Evolutionary conservation across 1,284 basidiomycete genomes (phyloP), one percentile per base, ranked within the genome.

Genomic region (Tremellales sp.): DNA sequence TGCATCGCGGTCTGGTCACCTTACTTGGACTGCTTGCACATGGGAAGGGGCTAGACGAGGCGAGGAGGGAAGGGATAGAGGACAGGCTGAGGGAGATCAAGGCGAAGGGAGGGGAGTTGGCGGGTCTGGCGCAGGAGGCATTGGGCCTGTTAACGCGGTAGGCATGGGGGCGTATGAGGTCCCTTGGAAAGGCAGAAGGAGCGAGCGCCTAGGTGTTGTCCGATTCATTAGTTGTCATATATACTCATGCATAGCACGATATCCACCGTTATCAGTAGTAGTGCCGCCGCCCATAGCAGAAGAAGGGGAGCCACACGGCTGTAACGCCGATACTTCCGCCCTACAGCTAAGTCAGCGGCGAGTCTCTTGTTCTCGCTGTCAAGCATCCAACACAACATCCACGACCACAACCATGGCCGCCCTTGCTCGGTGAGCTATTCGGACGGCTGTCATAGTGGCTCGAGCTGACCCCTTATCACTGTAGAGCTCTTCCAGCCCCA

Each of bases 1-100:
- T 84, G 7, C 84, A 89, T 66, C 81, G 89, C 29, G 87, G 83
- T 3, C 78, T 85, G 1, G 77, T 88, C 24, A 84, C 85, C 58
- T 69, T 84, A 13, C 73, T 76, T 31, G 88, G 87, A 58, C 68
- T 89, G 35, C 70, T 87, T 14, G 28, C 41, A 7, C 63, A 65
- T 41, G 50, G 45, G 5, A 39, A 33, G 13, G 35, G 43, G 10
- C n/a, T 58, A 39, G 24, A 44, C 12, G 42, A 36, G 21, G 43
- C 53, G 5, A 54, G 34, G 39, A 43, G 37, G 24, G 58, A 49
- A 1, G 54, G 45, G 3, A 45, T 66, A 21, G 50, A 59, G 43
- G 42, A 45, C 8, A 47, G 39, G 27, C 35, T 65, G 47, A 49
- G 57, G 49, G 47, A 25, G 6, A n/a, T n/a, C n/a, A 40, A 29